These are phyloP conservation scores for Pestalotiopsis sp. DNA, from an alignment of 2,329 filamentous ascomycete species.

Conservation along the genomic window DNA sequence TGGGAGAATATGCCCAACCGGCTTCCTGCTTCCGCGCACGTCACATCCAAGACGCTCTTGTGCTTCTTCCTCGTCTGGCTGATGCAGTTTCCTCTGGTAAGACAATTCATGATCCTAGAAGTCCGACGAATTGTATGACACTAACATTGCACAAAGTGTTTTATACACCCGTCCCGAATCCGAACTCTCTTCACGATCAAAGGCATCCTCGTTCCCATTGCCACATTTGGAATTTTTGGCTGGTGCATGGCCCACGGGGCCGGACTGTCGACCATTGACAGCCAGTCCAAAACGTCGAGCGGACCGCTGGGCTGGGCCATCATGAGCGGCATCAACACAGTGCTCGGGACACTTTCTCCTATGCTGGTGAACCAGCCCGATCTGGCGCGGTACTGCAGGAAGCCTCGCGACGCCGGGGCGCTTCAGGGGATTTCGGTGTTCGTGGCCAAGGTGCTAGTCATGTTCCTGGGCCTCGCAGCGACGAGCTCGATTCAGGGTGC, in stretches of 20 bases:
- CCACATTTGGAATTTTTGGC: constrained; percentile 35
- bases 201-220: constrained; percentile 33
- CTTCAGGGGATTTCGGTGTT: constrained; percentile 29
- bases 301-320: background rate
- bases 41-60: constrained; percentile 34
- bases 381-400: constrained; percentile 34
- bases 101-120: too few species aligned
- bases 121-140: too few species aligned
- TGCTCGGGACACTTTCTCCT: constrained; percentile 35
- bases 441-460: constrained; percentile 25
- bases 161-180: constrained; percentile 35
- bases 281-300: background rate
- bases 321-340: constrained; percentile 34
- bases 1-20: constrained; percentile 33
- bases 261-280: constrained; percentile 24
- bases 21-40: constrained; percentile 29
- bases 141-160: constrained; percentile 8
- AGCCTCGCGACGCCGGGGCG: constrained; percentile 29
- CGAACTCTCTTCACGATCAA: constrained; percentile 36
- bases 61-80: constrained; percentile 40
- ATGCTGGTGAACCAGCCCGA: constrained; percentile 38
- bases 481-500: constrained; percentile 27
- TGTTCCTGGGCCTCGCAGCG: constrained; percentile 29
- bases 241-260: constrained; percentile 32
- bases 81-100: constrained; percentile 26